Conservation (phyloP, 768 basidiomycete genomes). For the Trichaptum fuscoviolaceum region DNA sequence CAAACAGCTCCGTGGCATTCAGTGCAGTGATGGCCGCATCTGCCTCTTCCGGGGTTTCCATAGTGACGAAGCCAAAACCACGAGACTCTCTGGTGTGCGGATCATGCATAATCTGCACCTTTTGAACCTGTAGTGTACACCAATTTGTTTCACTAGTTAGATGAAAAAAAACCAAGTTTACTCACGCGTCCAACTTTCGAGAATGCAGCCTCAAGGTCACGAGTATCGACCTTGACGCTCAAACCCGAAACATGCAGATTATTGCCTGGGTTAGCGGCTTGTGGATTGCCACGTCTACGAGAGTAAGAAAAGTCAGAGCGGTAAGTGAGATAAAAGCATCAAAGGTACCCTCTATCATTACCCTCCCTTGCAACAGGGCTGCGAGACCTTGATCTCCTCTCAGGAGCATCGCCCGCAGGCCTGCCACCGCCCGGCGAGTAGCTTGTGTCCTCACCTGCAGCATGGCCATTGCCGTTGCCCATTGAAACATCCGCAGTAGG, state of each 20-base stretch:
- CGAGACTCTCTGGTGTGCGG: constrained; percentile 67
- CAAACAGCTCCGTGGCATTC: constrained; percentile 80
- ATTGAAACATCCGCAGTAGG: constrained; percentile 44
- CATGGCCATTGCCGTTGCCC: constrained; percentile 41
- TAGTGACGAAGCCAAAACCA: constrained; percentile 87
- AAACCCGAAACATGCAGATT: constrained; percentile 62
- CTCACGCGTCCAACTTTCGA: constrained; percentile 81
- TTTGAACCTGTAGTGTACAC: constrained; percentile 43
- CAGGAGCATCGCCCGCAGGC: constrained; percentile 44
- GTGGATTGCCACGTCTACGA: neutral
- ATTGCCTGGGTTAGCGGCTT: constrained; percentile 51
- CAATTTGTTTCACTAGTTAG: constrained; percentile 6
- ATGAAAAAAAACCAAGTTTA: constrained; percentile 11
- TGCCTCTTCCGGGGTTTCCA: constrained; percentile 82
- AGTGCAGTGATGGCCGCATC: constrained; percentile 85
- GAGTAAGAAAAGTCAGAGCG: constrained; percentile 1
- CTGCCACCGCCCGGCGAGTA: constrained; percentile 39
- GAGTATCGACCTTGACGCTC: constrained; percentile 63
- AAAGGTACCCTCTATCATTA: constrained; percentile 49
- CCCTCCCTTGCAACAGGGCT: constrained; percentile 55
- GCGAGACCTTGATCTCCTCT: constrained; percentile 73
- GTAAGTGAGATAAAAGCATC: neutral
- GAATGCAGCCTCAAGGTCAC: constrained; percentile 85
- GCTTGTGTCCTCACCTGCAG: constrained; percentile 48
- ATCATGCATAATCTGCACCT: constrained; percentile 61